Conservation (phyloP, 2,329 filamentous ascomycete genomes). For the Claviceps sp. region DNA sequence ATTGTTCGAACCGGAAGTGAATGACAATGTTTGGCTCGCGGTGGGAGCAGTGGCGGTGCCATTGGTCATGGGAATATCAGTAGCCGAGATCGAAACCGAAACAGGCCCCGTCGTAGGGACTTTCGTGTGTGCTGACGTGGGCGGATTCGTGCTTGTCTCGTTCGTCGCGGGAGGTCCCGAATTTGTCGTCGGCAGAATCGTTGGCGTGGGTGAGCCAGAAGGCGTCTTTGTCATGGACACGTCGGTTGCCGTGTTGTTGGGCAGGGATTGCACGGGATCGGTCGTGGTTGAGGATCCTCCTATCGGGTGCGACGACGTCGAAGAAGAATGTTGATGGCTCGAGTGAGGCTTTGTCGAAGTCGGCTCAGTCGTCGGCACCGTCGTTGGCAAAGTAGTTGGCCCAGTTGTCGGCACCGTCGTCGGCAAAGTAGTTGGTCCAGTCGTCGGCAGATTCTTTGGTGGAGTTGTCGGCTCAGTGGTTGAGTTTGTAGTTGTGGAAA, state of each 20-base stretch:
- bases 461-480: not conserved
- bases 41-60: not conserved
- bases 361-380: too few relatives aligned
- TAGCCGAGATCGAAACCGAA: constrained; percentile 1
- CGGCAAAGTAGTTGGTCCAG: not conserved
- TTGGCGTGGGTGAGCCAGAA: constrained; percentile 1
- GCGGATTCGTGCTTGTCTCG: not conserved
- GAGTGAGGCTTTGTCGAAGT: not conserved
- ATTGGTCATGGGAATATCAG: constrained; percentile 4
- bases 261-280: not conserved
- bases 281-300: not conserved
- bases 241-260: constrained; percentile 8
- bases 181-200: not conserved
- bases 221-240: constrained; percentile 4
- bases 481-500: not conserved
- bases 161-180: constrained; percentile 6
- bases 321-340: not conserved
- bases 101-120: not conserved
- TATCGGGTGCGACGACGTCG: not conserved
- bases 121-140: not conserved
- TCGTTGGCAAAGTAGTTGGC: not conserved
- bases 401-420: not conserved
- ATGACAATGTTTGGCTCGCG: constrained; percentile 1
- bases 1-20: constrained; percentile 4
- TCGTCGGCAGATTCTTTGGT: not conserved